Conservation (phyloP, 129 eudicot genomes). For the Arctium minus region DNA sequence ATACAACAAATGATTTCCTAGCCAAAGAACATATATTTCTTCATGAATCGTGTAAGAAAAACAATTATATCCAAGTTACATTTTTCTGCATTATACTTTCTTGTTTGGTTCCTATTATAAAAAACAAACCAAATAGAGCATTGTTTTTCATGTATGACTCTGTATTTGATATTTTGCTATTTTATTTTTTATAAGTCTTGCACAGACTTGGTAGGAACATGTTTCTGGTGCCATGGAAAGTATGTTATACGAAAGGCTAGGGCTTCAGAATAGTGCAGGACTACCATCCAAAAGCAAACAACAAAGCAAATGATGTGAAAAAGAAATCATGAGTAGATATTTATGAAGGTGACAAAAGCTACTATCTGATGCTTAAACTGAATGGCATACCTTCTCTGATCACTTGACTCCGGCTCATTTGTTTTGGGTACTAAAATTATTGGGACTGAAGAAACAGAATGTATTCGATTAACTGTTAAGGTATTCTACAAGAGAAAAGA, state of each 20-base stretch:
- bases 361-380: slow-evolving; percentile 79
- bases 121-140: neutral
- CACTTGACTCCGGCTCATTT: neutral
- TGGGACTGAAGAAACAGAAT: neutral
- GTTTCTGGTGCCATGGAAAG: no score
- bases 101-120: neutral
- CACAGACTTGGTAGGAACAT: no score
- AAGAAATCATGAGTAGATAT: slow-evolving; percentile 54
- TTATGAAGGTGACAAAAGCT: slow-evolving; percentile 69
- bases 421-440: neutral
- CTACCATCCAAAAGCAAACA: slow-evolving; percentile 45
- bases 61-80: neutral
- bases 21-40: neutral
- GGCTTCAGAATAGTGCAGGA: slow-evolving; percentile 39
- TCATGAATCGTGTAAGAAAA: neutral
- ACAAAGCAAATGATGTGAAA: slow-evolving; percentile 40
- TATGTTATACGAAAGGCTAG: no score
- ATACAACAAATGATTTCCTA: neutral
- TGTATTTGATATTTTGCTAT: no score
- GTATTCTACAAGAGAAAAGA: no score
- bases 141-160: neutral
- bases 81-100: neutral
- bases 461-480: neutral
- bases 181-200: no score
- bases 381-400: slow-evolving; percentile 2